Evolutionary conservation across 2,329 filamentous ascomycete genomes (phyloP).

Genomic region (Anthostomella pinea): DNA sequence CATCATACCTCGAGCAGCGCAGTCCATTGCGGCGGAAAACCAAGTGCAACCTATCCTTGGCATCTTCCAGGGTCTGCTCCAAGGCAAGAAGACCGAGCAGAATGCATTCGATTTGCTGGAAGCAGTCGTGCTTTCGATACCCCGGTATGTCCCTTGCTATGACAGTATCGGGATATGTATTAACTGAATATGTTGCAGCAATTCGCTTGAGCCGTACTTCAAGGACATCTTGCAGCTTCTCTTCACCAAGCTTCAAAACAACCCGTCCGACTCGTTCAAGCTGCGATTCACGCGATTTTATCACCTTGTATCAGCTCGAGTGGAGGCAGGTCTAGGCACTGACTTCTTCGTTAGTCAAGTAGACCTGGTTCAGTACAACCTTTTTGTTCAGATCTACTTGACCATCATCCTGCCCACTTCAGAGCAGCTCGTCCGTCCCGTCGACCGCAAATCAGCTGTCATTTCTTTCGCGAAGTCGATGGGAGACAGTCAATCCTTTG

Average conservation of each 20-base stretch:
- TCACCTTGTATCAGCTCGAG: constrained; percentile 78
- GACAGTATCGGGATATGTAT: constrained; percentile 1
- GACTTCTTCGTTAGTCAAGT: constrained; percentile 88
- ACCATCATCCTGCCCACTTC: constrained; percentile 85
- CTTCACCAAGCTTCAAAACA: constrained; percentile 71
- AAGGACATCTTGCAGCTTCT: constrained; percentile 76
- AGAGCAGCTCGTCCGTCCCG: constrained; percentile 79
- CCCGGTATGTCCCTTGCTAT: constrained; percentile 53
- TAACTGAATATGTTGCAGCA: constrained; percentile 37
- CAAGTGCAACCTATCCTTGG: constrained; percentile 87
- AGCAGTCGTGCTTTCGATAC: constrained; percentile 69
- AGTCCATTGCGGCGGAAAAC: constrained; percentile 71
- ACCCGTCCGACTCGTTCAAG: constrained; percentile 73
- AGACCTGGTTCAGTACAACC: constrained; percentile 74
- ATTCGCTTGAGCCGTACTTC: constrained; percentile 72
- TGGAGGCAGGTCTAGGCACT: constrained; percentile 79
- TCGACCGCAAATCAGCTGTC: constrained; percentile 91
- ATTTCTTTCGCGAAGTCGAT: constrained; percentile 91
- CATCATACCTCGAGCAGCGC: constrained; percentile 74
- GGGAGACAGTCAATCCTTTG: constrained; percentile 81
- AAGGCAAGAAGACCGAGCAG: constrained; percentile 77
- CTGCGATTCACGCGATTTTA: constrained; percentile 91
- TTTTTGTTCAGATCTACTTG: constrained; percentile 84
- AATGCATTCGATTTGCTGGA: constrained; percentile 91
- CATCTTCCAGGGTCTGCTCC: constrained; percentile 89